These are phyloP conservation scores for Fonsecaea erecta DNA, from an alignment of 2,329 filamentous ascomycete genomes.

Conservation along the genomic window DNA sequence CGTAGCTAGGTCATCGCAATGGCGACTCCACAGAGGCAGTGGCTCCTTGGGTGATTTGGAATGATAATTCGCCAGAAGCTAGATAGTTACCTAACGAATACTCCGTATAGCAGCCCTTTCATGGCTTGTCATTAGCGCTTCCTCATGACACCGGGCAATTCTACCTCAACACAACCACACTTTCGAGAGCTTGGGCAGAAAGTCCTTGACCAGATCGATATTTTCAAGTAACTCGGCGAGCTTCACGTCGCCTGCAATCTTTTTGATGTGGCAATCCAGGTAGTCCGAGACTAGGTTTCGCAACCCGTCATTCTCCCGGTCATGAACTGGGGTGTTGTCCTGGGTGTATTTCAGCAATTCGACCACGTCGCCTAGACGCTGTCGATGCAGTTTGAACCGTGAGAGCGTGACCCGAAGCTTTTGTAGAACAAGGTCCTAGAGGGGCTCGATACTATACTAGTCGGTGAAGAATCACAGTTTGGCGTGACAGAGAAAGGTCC, in stretches of 20 bases:
- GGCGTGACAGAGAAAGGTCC: conserved; percentile 46
- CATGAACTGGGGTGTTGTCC: conserved; percentile 40
- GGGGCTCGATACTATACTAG: conserved; percentile 44
- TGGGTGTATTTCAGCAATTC: conserved; percentile 46
- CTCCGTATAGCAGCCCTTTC: not conserved
- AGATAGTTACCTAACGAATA: too few species aligned
- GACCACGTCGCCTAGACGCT: conserved; percentile 40
- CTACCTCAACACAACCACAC: conserved; percentile 12
- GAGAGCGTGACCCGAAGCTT: conserved; percentile 44
- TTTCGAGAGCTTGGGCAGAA: conserved; percentile 22
- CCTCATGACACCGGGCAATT: not conserved
- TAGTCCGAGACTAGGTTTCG: conserved; percentile 36
- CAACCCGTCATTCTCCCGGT: conserved; percentile 27
- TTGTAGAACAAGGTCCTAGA: conserved; percentile 41
- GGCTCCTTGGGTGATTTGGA: not conserved
- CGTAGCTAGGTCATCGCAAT: not conserved
- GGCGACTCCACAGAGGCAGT: not conserved
- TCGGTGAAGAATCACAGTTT: conserved; percentile 49
- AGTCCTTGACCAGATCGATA: conserved; percentile 16
- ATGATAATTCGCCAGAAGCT: not conserved
- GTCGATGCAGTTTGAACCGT: conserved; percentile 40
- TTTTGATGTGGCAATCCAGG: conserved; percentile 34
- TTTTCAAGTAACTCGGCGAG: conserved; percentile 23
- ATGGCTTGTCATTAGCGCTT: not conserved
- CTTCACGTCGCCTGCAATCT: conserved; percentile 11